A percentile compares a stretch with the other conserved stretches of the same genome.
These are phyloP conservation scores for Paraleonurus japonicus DNA, from an alignment of 257 asterid species.

Conservation along the genomic window DNA sequence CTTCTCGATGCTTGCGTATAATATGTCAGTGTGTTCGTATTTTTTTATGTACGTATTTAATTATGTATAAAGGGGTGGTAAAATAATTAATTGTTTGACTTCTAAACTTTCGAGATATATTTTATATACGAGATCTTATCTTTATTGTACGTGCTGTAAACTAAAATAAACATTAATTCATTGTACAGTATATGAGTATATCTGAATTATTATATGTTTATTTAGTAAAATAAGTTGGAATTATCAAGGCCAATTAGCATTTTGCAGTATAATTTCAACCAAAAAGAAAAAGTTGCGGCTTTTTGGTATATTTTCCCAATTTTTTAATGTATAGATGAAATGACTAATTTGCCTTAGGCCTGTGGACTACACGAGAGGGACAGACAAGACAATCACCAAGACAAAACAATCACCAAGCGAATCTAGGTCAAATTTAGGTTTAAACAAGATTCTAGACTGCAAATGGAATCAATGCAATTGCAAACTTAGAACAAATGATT, in stretches of 20 bases:
- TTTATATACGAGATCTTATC: neutral
- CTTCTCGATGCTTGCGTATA: neutral
- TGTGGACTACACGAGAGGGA: conserved; percentile 12
- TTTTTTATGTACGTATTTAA: neutral
- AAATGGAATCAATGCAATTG: neutral
- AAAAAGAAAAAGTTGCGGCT: too few relatives aligned
- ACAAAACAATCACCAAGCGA: conserved; percentile 17
- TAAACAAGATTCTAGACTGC: neutral
- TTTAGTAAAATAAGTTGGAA: too few relatives aligned
- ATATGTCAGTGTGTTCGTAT: neutral
- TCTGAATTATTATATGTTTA: too few relatives aligned
- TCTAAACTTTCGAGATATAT: neutral
- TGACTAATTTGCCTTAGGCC: neutral
- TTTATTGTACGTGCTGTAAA: too few relatives aligned
- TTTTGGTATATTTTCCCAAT: too few relatives aligned
- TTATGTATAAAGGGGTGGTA: neutral
- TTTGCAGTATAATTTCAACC: too few relatives aligned
- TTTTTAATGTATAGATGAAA: neutral
- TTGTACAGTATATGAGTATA: too few relatives aligned
- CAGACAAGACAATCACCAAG: conserved; percentile 10
- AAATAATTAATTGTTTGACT: neutral
- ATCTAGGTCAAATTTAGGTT: conserved; percentile 7
- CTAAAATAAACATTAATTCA: too few relatives aligned
- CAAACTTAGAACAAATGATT: neutral
- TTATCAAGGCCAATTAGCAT: too few relatives aligned